Conservation (phyloP, 441 rosid species). For the Omphalea diandra region DNA sequence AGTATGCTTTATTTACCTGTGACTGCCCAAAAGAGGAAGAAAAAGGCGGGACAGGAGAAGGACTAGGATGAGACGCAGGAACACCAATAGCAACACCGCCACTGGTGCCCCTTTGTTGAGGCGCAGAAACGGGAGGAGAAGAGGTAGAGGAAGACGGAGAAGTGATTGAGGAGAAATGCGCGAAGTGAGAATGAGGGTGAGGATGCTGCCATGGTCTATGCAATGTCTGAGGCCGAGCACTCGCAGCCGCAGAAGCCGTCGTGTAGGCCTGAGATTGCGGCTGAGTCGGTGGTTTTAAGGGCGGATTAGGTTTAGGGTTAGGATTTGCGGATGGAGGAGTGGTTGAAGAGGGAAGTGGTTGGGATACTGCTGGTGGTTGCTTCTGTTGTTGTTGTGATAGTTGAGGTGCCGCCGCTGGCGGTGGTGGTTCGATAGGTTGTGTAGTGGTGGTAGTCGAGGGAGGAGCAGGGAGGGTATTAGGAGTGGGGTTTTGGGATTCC, state of each 20-base stretch:
- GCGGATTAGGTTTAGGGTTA: conserved; percentile 26
- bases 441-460: conserved; percentile 12
- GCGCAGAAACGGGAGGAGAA: conserved; percentile 37
- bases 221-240: conserved; percentile 24
- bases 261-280: conserved; percentile 36
- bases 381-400: conserved; percentile 8
- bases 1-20: conserved; percentile 36
- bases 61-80: conserved; percentile 49
- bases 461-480: conserved; percentile 1
- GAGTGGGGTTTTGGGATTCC: conserved; percentile 19
- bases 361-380: not conserved
- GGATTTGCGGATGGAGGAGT: conserved; percentile 8
- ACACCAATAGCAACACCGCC: conserved; percentile 73
- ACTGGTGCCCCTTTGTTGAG: conserved; percentile 47
- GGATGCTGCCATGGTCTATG: conserved; percentile 69
- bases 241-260: too few species aligned
- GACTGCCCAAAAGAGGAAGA: conserved; percentile 64
- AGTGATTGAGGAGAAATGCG: conserved; percentile 33
- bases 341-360: conserved; percentile 12
- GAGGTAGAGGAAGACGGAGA: conserved; percentile 39
- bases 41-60: conserved; percentile 53
- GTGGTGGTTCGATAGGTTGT: conserved; percentile 1
- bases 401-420: conserved; percentile 28
- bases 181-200: conserved; percentile 39
- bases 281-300: conserved; percentile 27